Conservation (phyloP, 2,329 filamentous ascomycete genomes). For the Berkeleyomyces rouxiae region DNA sequence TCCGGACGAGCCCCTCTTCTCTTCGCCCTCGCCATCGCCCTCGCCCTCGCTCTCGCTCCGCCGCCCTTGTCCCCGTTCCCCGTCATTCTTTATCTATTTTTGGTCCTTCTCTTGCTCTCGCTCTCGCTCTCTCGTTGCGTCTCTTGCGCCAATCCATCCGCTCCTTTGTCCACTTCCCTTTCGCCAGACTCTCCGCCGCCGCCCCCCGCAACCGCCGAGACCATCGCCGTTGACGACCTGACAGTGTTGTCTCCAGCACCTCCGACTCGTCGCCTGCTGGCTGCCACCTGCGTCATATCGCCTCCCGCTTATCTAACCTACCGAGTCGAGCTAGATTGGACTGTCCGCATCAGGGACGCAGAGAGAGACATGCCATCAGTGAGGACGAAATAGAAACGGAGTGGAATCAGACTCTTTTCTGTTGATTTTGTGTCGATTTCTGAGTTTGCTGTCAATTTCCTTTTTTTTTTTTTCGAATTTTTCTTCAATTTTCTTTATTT, state of each 20-base stretch:
- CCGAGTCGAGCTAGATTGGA: conserved; percentile 4
- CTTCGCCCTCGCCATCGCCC: neutral
- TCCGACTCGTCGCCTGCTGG: neutral
- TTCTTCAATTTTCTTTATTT: neutral
- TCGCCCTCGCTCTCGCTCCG: neutral
- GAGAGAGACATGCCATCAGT: conserved; percentile 13
- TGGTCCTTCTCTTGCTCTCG: neutral
- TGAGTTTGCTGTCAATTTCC: neutral
- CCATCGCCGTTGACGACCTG: neutral
- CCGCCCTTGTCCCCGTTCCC: neutral
- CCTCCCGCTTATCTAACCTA: neutral
- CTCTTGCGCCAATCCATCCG: neutral
- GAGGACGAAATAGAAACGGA: conserved; percentile 12
- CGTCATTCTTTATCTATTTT: neutral
- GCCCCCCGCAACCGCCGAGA: neutral
- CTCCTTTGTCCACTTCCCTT: neutral
- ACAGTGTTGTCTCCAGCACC: neutral
- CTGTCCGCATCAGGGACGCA: conserved; percentile 6
- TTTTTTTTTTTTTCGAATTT: conserved; percentile 2
- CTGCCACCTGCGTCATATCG: neutral
- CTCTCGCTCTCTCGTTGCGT: neutral
- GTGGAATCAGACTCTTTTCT: conserved; percentile 11
- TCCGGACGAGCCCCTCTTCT: neutral
- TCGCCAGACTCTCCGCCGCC: neutral
- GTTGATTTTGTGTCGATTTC: conserved; percentile 3